Evolutionary conservation across 208 protist species (phyloP).

Genomic region (Acanthamoeba castellanii): DNA sequence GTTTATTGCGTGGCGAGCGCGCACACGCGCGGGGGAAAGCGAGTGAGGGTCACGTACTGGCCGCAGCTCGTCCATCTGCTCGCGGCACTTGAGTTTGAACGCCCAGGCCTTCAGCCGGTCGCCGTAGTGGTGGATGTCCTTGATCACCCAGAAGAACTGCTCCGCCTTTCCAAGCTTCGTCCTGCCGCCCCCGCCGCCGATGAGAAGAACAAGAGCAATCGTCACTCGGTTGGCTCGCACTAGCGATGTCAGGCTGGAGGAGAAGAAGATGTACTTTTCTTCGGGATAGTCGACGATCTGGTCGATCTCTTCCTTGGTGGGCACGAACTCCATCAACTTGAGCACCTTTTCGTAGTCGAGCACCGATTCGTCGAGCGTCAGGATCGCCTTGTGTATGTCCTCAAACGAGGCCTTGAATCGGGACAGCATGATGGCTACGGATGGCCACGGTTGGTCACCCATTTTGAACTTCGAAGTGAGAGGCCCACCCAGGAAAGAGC

Average conservation of each 20-base stretch:
- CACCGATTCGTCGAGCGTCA: slow-evolving; percentile 63
- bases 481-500: neutral
- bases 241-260: neutral
- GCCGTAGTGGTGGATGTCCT: slow-evolving; percentile 66
- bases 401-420: slow-evolving; percentile 56
- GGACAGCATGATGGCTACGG: slow-evolving; percentile 80
- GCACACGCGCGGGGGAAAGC: neutral
- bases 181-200: neutral
- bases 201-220: neutral
- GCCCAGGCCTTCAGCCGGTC: slow-evolving; percentile 69
- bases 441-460: neutral
- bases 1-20: neutral
- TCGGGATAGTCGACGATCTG: slow-evolving; percentile 57
- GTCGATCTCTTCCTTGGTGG: slow-evolving; percentile 71
- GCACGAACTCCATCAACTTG: slow-evolving; percentile 61
- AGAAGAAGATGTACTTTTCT: slow-evolving; percentile 55
- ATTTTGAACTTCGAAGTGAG: too few species aligned
- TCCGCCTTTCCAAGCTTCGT: slow-evolving; percentile 77
- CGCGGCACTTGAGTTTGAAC: slow-evolving; percentile 77
- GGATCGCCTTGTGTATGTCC: slow-evolving; percentile 70
- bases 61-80: slow-evolving; percentile 53
- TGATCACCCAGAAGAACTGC: slow-evolving; percentile 77
- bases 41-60: slow-evolving; percentile 56
- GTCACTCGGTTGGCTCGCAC: too few species aligned
- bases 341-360: slow-evolving; percentile 61